Percentiles rank a stretch among this genome's conserved stretches.
Conservation (phyloP, 2,329 filamentous ascomycete species). For the Hymenoscyphus infarciens region DNA sequence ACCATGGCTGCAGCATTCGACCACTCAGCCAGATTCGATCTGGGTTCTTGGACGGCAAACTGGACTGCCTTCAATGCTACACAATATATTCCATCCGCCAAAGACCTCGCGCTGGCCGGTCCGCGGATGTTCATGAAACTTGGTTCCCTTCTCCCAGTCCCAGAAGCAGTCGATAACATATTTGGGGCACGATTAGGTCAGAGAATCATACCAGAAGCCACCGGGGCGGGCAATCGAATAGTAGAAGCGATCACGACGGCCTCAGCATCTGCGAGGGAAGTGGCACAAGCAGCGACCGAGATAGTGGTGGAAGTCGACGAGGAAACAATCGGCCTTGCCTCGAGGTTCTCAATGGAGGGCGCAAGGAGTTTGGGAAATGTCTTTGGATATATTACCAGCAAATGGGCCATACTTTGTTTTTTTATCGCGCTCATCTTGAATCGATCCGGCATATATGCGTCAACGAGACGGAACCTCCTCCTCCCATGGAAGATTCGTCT, state of each 20-base stretch:
- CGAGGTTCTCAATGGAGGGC: slow-evolving; percentile 54
- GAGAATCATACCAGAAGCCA: slow-evolving; percentile 57
- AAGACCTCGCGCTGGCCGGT: slow-evolving; percentile 65
- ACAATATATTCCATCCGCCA: slow-evolving; percentile 59
- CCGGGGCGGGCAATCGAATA: slow-evolving; percentile 42
- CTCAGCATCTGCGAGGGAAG: slow-evolving; percentile 38
- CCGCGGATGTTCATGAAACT: slow-evolving; percentile 68
- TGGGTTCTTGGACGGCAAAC: slow-evolving; percentile 51
- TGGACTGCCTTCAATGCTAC: slow-evolving; percentile 50
- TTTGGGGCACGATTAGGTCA: slow-evolving; percentile 51
- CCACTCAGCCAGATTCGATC: slow-evolving; percentile 37
- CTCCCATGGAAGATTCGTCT: slow-evolving; percentile 71
- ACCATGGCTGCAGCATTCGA: slow-evolving; percentile 29
- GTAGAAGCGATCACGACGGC: slow-evolving; percentile 40
- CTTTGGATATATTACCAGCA: slow-evolving; percentile 85
- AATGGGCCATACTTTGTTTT: slow-evolving; percentile 88
- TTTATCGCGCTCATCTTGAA: slow-evolving; percentile 84
- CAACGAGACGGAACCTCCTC: slow-evolving; percentile 74
- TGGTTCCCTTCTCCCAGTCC: slow-evolving; percentile 57
- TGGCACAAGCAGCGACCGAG: slow-evolving; percentile 27
- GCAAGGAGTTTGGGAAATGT: slow-evolving; percentile 75
- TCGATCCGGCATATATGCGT: slow-evolving; percentile 89
- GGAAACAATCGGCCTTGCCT: slow-evolving; percentile 40
- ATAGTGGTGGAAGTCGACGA: slow-evolving; percentile 39
- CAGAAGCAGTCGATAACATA: slow-evolving; percentile 56